These are phyloP conservation scores for Suillus placidus DNA, from an alignment of 768 basidiomycete genomes.

Conservation along the genomic window DNA sequence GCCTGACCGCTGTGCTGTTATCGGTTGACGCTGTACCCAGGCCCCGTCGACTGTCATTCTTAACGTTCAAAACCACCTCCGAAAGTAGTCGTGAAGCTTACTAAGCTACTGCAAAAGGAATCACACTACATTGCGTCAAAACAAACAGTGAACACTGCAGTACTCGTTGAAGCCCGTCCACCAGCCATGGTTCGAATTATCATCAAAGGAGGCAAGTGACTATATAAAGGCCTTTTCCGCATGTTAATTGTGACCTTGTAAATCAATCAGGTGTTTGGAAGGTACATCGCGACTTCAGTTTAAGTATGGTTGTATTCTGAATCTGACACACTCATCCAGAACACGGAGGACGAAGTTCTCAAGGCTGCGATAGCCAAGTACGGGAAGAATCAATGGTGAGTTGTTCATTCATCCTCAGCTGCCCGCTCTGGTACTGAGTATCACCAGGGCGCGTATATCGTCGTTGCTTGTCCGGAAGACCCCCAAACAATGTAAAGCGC, in stretches of 20 bases:
- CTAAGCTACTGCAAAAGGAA: conserved; percentile 4
- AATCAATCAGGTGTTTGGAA: conserved; percentile 71
- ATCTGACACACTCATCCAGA: conserved; percentile 46
- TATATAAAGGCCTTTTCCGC: background rate
- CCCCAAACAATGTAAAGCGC: conserved; percentile 98
- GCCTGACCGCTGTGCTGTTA: background rate
- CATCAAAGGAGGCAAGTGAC: conserved; percentile 78
- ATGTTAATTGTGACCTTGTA: conserved; percentile 3
- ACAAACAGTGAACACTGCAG: background rate
- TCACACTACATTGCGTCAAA: background rate
- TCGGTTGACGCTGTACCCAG: background rate
- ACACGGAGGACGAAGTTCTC: conserved; percentile 97
- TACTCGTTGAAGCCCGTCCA: conserved; percentile 1
- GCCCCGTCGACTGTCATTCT: too few relatives aligned
- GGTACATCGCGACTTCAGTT: conserved; percentile 40
- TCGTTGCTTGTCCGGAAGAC: conserved; percentile 97
- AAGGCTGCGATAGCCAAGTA: conserved; percentile 99
- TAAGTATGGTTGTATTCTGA: background rate
- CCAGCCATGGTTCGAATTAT: conserved; percentile 80
- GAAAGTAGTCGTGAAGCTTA: background rate
- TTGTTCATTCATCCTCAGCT: conserved; percentile 14
- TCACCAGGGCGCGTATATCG: conserved; percentile 89
- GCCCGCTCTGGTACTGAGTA: conserved; percentile 7
- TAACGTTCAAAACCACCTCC: too few relatives aligned
- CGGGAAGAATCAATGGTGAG: conserved; percentile 92